phyloP scores from a whole-genome alignment of 2,329 filamentous ascomycete genomes.

The Herpotrichia juniperi region DNA sequence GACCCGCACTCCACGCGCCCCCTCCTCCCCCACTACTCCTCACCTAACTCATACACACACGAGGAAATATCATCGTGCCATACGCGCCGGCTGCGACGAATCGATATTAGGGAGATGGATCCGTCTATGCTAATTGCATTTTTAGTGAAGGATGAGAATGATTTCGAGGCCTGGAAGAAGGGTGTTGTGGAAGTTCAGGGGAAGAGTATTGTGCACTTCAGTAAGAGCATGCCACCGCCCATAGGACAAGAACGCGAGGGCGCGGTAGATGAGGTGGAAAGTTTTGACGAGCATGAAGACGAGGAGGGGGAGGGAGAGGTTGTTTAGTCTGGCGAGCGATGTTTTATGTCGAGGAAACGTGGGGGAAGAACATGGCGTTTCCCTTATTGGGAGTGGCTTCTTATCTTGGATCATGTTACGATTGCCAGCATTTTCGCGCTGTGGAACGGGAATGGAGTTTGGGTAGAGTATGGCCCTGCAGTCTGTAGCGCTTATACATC shows the following conservation, averaged over 20 bases:
- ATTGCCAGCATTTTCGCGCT: not conserved
- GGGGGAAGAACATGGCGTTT: not conserved
- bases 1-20: conserved; percentile 89
- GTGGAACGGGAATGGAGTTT: not conserved
- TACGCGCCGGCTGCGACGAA: conserved; percentile 79
- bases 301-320: conserved; percentile 39
- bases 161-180: conserved; percentile 83
- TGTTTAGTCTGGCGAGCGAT: too few relatives aligned
- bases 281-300: conserved; percentile 74
- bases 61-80: conserved; percentile 86
- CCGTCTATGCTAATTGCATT: conserved; percentile 98
- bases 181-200: conserved; percentile 72
- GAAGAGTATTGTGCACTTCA: conserved; percentile 85
- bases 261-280: conserved; percentile 89
- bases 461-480: conserved; percentile 7
- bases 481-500: not conserved
- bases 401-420: not conserved
- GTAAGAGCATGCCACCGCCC: conserved; percentile 68
- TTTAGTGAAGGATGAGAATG: conserved; percentile 78
- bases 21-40: conserved; percentile 69
- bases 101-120: conserved; percentile 92
- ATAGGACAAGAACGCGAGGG: conserved; percentile 65
- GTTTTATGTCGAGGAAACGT: too few relatives aligned
- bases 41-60: conserved; percentile 64
- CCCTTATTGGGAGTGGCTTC: not conserved